Base-by-base conservation (phyloP, 164 flowering plant species). In the Umbilicus rupestris region DNA sequence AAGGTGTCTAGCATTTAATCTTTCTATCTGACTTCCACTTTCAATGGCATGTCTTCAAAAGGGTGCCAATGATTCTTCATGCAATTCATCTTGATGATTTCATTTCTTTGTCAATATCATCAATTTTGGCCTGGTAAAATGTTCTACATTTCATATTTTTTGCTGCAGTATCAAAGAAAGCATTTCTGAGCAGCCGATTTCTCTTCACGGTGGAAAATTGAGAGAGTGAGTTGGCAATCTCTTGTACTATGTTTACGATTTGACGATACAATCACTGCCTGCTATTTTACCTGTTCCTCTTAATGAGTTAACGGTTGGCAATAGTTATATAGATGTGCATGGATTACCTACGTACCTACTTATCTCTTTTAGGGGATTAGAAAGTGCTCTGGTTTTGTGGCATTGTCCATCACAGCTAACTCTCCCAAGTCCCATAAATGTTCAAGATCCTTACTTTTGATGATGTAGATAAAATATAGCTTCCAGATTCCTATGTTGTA, bases 81-180 rank as follows among this genome's bases (percentile, higher is more conserved):
- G 33, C 33, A 12, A 14, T 55, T 12, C 45, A 20, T 58, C 7
- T 47, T 24, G 3, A 46, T 6, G 20, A 30, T 33, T 41, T 42
- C 24, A 11, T 47, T 35, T 47, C 20, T 64, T 47, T 12, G 17
- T 72, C 31, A 29, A 45, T 26, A 29, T 39, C 41, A 37, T 68
- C 63, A 58, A 47, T 39, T 39, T 10, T 39, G 33, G 35, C 55
- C 3, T 22, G 24, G 15, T 58, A 19, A 42, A 66, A 26, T 63
- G 52, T 28, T 19, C 39, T 14, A 39, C 15, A 39, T 12, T 66
- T 31, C 9, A 59, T 11, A 6, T 65, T 42, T 28, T 50, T 50
- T 65, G 70, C n/a, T 81, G 85, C 97, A 94, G 99, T 69, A 71
- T 94, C 60, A 94, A 94, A 69, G 99, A 94, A 82, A 88, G 70